Conservation (phyloP, 345 rosid genomes). For the Eucalyptus melliodora region DNA sequence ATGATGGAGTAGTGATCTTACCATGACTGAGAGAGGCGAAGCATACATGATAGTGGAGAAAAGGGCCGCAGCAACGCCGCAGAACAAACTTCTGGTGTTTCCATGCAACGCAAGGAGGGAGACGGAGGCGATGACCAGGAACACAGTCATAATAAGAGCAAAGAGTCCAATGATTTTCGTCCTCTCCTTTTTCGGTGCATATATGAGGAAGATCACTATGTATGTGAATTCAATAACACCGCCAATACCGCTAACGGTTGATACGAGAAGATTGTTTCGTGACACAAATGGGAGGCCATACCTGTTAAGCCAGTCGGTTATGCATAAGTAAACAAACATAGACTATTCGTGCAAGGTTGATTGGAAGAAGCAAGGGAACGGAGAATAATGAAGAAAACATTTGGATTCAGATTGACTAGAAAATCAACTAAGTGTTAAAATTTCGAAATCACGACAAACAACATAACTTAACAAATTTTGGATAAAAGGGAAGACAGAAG, state of each 20-base stretch:
- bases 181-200: conserved; percentile 14
- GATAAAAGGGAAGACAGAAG: not conserved
- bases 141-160: conserved; percentile 1
- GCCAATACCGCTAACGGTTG: conserved; percentile 18
- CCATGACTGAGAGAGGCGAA: conserved; percentile 28
- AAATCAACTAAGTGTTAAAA: not conserved
- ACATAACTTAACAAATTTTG: not conserved
- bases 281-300: conserved; percentile 30
- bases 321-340: not conserved
- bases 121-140: conserved; percentile 5
- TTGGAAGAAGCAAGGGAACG: not conserved
- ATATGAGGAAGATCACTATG: conserved; percentile 9
- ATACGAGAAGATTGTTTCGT: conserved; percentile 10
- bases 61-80: conserved; percentile 18
- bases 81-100: conserved; percentile 12
- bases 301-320: conserved; percentile 1
- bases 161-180: conserved; percentile 8
- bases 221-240: conserved; percentile 10
- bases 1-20: not conserved
- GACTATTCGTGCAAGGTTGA: not conserved
- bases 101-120: conserved; percentile 14
- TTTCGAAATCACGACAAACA: not conserved
- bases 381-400: not conserved
- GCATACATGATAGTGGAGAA: conserved; percentile 27
- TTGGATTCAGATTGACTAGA: not conserved